These are phyloP conservation scores for Dorcoceras hygrometricum DNA, from an alignment of 257 asterid species.

Conservation along the genomic window DNA sequence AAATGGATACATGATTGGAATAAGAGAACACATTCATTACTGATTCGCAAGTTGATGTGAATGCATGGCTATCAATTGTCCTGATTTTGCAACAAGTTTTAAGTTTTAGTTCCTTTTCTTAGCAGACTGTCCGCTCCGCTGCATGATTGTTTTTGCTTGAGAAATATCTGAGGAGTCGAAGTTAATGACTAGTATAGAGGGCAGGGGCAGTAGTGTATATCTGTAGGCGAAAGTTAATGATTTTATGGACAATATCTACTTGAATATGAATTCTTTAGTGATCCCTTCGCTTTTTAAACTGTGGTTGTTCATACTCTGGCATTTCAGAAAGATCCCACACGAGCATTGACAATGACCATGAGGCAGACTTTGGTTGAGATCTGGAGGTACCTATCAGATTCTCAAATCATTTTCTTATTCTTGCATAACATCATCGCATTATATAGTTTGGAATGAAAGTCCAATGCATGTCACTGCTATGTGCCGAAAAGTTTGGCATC, in stretches of 20 bases:
- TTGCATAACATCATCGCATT: background rate
- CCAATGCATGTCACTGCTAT: background rate
- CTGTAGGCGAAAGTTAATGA: no score
- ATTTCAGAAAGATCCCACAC: conserved; percentile 60
- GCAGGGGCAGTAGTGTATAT: background rate
- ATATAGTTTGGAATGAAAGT: background rate
- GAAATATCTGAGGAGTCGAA: background rate
- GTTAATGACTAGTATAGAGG: background rate
- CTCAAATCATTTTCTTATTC: background rate
- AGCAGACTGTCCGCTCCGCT: background rate
- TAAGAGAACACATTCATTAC: background rate
- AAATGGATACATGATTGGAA: conserved; percentile 10
- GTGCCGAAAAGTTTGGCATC: background rate
- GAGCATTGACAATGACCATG: conserved; percentile 68
- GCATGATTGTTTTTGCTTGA: background rate
- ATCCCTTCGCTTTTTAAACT: conserved; percentile 5
- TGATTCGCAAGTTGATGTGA: background rate
- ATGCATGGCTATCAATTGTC: background rate
- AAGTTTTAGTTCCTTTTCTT: background rate
- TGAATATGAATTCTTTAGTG: background rate
- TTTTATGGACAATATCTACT: background rate
- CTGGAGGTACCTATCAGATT: conserved; percentile 50
- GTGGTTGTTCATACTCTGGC: conserved; percentile 12
- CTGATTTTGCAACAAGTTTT: background rate
- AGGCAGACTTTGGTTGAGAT: conserved; percentile 62